Evolutionary conservation across 2,329 filamentous ascomycete genomes (phyloP).

Genomic region (Fusarium duplospermum): DNA sequence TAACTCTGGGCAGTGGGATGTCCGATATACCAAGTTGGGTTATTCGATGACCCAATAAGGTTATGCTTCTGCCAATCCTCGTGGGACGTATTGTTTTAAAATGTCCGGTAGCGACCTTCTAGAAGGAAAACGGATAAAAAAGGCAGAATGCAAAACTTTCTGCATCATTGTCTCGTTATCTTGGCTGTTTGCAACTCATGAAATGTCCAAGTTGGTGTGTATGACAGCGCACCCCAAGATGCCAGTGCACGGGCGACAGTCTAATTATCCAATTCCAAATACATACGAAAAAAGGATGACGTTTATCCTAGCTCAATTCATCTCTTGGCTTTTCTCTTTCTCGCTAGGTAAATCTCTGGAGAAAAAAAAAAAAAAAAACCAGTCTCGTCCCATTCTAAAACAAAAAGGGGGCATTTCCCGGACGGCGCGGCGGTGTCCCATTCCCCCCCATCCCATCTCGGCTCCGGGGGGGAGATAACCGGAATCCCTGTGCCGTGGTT

Average conservation of each 20-base stretch:
- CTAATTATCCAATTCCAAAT: too few species aligned
- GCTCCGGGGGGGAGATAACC: conserved; percentile 1
- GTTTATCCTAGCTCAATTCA: too few species aligned
- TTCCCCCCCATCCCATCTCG: neutral
- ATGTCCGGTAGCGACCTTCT: neutral
- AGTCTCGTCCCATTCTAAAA: too few species aligned
- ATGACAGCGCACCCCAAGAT: neutral
- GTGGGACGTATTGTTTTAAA: neutral
- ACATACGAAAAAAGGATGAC: too few species aligned
- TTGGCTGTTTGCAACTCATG: neutral
- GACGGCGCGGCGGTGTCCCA: too few species aligned
- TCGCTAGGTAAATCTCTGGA: too few species aligned
- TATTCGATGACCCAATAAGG: neutral
- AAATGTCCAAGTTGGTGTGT: neutral
- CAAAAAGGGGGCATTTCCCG: too few species aligned
- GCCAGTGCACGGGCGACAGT: too few species aligned
- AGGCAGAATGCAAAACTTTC: neutral
- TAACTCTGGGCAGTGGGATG: neutral
- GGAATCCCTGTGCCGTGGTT: neutral
- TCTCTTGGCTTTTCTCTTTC: too few species aligned
- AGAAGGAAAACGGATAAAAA: neutral
- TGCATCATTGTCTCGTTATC: neutral
- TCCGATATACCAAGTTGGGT: neutral
- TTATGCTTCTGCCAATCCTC: neutral
- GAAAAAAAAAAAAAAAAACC: too few species aligned